Evolutionary conservation across 352 stramenopile genomes (phyloP), one percentile per base, ranked within the genome.

Genomic region (Pythium brachiatum): DNA sequence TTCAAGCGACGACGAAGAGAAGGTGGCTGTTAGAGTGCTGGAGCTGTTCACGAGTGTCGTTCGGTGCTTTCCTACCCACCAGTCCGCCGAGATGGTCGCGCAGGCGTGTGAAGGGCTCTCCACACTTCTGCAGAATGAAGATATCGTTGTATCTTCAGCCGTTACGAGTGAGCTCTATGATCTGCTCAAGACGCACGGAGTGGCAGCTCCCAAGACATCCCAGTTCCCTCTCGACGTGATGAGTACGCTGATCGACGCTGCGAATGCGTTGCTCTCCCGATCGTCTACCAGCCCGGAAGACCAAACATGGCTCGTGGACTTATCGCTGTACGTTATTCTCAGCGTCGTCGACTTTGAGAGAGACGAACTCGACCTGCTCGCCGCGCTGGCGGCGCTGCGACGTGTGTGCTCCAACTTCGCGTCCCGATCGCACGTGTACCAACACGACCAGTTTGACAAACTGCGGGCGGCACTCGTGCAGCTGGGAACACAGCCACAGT

Each of bases 221-320:
- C 48, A 73, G 16, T 82, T 82, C 57, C 84, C 80, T 18, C 72
- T 88, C 26, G 80, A 90, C 2, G 86, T 76, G 38, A 72, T 86
- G 32, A 64, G 79, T n/a, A 68, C 65, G 16, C 29, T 90, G 13
- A 60, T 90, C 29, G 79, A 92, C 39, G 57, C 41, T 13, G 56
- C 82, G 12, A 66, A 55, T 25, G 56, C 53, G 27, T 48, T 60
- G 43, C 5, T 29, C 43, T 29, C 43, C 2, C 38, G 38, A 21
- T 44, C 38, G 15, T 11, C 38, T 0, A 44, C 36, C 26, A 51
- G 13, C 31, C 29, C 20, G 0, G 36, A 43, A 9, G 7, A 31
- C 2, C 13, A 20, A 25, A 25, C 54, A 13, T 89, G 79, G 82
- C 55, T 82, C 6, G 57, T 87, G 26, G 70, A 80, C 38, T 51